A percentile compares a stretch with the other conserved stretches of the same genome.
phyloP scores from a whole-genome alignment of 2,329 filamentous ascomycete species.

The Seiridium unicorne region DNA sequence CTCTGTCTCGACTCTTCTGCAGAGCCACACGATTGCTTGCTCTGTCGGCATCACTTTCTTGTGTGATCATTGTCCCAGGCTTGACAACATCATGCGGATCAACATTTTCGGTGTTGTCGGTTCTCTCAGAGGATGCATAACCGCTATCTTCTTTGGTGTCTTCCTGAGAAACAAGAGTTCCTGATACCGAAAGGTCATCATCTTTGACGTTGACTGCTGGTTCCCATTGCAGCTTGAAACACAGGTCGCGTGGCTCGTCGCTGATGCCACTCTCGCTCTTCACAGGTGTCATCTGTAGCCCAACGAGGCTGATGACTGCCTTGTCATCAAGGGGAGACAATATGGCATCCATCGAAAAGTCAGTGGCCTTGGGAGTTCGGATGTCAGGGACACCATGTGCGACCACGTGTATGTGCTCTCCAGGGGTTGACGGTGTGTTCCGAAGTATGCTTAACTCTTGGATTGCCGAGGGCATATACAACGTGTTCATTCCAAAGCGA shows the following conservation, averaged over 20 bases:
- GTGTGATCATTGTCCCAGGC: too few relatives aligned
- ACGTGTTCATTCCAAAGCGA: slow-evolving; percentile 2
- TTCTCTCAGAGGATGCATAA: too few relatives aligned
- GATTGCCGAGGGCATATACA: slow-evolving; percentile 22
- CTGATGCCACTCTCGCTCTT: neutral
- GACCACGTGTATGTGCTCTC: slow-evolving; percentile 6
- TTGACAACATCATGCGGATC: too few relatives aligned
- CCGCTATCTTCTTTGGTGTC: neutral
- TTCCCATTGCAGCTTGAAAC: slow-evolving; percentile 21
- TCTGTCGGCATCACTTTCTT: too few relatives aligned
- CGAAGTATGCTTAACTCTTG: slow-evolving; percentile 16
- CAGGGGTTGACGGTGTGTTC: neutral
- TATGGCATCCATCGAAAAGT: slow-evolving; percentile 19
- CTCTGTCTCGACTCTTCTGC: too few relatives aligned
- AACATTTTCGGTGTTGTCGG: too few relatives aligned
- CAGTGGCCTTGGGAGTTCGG: slow-evolving; percentile 6
- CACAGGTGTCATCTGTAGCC: slow-evolving; percentile 18
- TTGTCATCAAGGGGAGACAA: neutral
- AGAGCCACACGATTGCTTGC: too few relatives aligned
- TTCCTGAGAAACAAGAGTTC: neutral
- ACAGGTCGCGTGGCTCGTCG: slow-evolving; percentile 29
- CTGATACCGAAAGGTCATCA: neutral
- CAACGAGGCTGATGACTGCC: slow-evolving; percentile 17
- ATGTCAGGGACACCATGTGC: slow-evolving; percentile 8
- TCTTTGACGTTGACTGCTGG: slow-evolving; percentile 9